Evolutionary conservation across 108 stramenopile species (phyloP).

Genomic region (Craspedostauros australis): DNA sequence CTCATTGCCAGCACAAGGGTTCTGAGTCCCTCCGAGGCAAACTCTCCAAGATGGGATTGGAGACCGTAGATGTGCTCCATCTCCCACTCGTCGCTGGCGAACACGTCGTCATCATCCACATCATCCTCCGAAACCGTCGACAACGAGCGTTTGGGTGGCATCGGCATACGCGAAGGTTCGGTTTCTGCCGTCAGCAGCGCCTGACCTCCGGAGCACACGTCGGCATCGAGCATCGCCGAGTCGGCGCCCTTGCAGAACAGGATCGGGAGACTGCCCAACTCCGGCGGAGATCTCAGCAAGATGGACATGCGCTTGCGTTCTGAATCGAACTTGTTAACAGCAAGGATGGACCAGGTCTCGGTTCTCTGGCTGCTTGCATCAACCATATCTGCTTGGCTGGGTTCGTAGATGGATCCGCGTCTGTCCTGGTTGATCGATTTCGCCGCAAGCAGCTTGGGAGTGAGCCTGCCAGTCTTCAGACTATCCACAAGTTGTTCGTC

Average conservation of each 20-base stretch:
- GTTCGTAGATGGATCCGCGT: conserved; percentile 6
- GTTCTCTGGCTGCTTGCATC: conserved; percentile 10
- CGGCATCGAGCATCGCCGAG: conserved; percentile 75
- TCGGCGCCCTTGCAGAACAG: conserved; percentile 93
- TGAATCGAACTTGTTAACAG: conserved; percentile 92
- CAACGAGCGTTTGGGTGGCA: conserved; percentile 7
- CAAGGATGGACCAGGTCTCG: conserved; percentile 82
- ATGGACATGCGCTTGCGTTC: conserved; percentile 95
- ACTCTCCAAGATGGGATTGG: conserved; percentile 81
- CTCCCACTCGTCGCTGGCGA: conserved; percentile 42
- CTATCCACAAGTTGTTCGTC: conserved; percentile 39
- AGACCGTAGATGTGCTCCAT: conserved; percentile 50
- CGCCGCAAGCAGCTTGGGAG: conserved; percentile 44
- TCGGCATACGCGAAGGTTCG: not conserved
- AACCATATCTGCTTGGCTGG: conserved; percentile 3
- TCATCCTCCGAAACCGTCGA: conserved; percentile 6
- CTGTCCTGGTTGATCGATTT: conserved; percentile 26
- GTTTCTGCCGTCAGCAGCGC: not conserved
- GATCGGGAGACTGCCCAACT: conserved; percentile 66
- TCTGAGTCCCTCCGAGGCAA: conserved; percentile 90
- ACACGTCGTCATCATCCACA: conserved; percentile 7
- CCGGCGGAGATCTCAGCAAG: conserved; percentile 71
- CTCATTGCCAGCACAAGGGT: conserved; percentile 90
- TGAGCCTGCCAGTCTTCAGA: conserved; percentile 41
- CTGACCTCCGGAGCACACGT: conserved; percentile 38